Conservation (phyloP, 2,329 filamentous ascomycete genomes). For the Talaromyces sp. region DNA sequence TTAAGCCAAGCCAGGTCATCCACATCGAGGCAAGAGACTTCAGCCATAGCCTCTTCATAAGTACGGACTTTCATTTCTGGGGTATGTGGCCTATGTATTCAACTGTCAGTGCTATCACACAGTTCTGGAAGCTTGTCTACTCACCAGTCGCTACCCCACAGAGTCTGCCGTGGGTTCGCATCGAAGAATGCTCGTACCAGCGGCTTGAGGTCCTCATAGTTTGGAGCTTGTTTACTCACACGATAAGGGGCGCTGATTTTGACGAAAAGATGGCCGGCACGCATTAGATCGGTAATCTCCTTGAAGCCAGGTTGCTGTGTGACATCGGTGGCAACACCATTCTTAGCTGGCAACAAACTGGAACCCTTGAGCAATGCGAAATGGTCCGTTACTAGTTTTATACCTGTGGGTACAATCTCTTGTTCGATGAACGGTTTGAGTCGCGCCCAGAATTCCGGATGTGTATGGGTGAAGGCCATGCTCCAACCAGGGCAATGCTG, state of each 20-base stretch:
- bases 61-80: constrained; percentile 34
- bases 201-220: constrained; percentile 27
- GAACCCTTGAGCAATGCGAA: constrained; percentile 32
- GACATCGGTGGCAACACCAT: constrained; percentile 15
- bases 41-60: constrained; percentile 28
- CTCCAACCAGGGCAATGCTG: constrained; percentile 22
- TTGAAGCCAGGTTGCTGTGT: constrained; percentile 26
- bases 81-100: constrained; percentile 30
- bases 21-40: constrained; percentile 24
- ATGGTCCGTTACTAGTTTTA: constrained; percentile 34
- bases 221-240: constrained; percentile 25
- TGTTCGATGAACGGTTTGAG: constrained; percentile 19
- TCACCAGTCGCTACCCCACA: constrained; percentile 39
- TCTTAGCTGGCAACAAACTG: constrained; percentile 26
- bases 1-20: constrained; percentile 25
- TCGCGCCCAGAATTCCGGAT: constrained; percentile 27
- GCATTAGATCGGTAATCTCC: constrained; percentile 27
- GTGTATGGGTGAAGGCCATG: constrained; percentile 28
- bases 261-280: constrained; percentile 29
- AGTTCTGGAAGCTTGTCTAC: background rate
- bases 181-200: constrained; percentile 28
- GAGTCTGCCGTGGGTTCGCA: constrained; percentile 27
- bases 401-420: constrained; percentile 16
- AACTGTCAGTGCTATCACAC: background rate
- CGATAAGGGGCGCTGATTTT: constrained; percentile 39